A percentile compares a stretch with the other conserved stretches of the same genome.
Evolutionary conservation across 306 rosid species (phyloP).

Genomic region (Begonia masoniana): DNA sequence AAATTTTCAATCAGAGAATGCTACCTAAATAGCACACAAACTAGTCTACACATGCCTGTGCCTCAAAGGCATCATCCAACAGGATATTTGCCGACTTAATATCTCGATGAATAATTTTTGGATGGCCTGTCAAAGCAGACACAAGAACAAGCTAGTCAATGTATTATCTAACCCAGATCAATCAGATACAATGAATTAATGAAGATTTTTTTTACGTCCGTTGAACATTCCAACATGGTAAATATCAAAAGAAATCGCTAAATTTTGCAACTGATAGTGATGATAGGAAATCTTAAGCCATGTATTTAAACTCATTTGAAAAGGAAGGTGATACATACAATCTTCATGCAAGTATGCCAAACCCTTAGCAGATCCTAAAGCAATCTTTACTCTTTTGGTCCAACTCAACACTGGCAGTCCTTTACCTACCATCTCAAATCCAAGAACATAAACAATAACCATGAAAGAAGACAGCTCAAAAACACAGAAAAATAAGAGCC

Average conservation of each 20-base stretch:
- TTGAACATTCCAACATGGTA: too few relatives aligned
- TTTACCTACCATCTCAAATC: conserved; percentile 25
- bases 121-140: conserved; percentile 49
- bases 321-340: conserved; percentile 32
- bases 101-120: conserved; percentile 89
- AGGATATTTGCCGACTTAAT: conserved; percentile 89
- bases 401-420: conserved; percentile 65
- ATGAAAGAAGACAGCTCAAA: not conserved
- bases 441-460: not conserved
- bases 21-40: conserved; percentile 3
- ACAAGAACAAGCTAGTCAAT: too few relatives aligned
- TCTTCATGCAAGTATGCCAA: conserved; percentile 84
- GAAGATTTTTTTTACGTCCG: too few relatives aligned
- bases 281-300: too few relatives aligned
- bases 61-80: conserved; percentile 65
- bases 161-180: too few relatives aligned
- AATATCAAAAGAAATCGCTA: too few relatives aligned
- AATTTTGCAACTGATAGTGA: too few relatives aligned
- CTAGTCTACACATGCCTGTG: conserved; percentile 30
- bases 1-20: conserved; percentile 14
- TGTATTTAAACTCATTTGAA: not conserved
- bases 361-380: conserved; percentile 87
- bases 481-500: not conserved
- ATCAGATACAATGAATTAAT: too few relatives aligned
- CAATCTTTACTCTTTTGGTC: conserved; percentile 66